Base-by-base conservation (phyloP, 129 eudicot species). In the Daucus carota region DNA sequence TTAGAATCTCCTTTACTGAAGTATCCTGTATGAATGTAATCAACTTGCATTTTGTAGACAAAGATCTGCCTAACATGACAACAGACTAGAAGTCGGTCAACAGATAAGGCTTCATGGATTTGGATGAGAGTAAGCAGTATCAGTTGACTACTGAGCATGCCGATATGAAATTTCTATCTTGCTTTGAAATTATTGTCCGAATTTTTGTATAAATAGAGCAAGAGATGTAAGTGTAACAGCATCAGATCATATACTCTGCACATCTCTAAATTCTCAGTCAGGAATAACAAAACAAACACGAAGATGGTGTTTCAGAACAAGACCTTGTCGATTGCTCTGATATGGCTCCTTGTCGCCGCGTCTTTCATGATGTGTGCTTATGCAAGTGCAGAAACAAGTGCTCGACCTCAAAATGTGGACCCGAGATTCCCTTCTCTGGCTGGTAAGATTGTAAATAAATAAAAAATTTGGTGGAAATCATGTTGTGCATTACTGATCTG, bases 271-370 rank as follows among this genome's bases (percentile, higher is more conserved):
- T 20, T 20, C 26, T 22, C 17, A 7, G 4, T 34, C 46, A 8
- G 42, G 8, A 8, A 20, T 34, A 12, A 20, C 18, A n/a, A n/a
- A n/a, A n/a, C 7, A 69, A 44, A 69, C 47, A 70, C n/a, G n/a
- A 42, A 71, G 54, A 71, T 71, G 75, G n/a, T 72, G 57, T 26
- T 36, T 24, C 46, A 72, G 75, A 72, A 72, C 54, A 43, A 2
- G 75, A 72, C 75, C n/a, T 43, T 72, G 36, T 47, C 38, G 40
- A 43, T 72, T 5, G 75, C 75, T 72, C 57, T 72, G 34, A 18
- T 42, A 31, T 72, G 75, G 57, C 57, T 72, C 57, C 38, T 72
- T 20, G 54, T 43, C 26, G 75, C 40, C 11, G 46, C 57, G n/a
- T 42, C 75, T 26, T 13, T 72, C 22, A 72, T 72, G 75, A 15